Conservation (phyloP, 2,329 filamentous ascomycete species). For the Nigrospora oryzae region DNA sequence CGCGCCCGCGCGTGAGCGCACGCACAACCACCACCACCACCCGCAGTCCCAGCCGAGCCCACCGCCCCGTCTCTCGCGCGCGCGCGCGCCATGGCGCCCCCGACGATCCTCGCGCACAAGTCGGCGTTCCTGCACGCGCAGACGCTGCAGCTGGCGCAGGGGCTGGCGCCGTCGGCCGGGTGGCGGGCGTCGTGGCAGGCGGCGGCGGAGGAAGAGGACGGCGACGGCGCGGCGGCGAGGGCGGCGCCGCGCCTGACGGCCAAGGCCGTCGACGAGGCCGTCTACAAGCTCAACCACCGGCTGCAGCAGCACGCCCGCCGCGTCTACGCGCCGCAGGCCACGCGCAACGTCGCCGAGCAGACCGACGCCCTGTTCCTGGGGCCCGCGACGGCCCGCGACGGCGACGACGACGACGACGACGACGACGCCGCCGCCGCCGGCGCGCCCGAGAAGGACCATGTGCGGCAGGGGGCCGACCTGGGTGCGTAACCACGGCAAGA, state of each 20-base stretch:
- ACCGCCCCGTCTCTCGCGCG: too few species aligned
- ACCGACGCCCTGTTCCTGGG: conserved; percentile 57
- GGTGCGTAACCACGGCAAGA: neutral
- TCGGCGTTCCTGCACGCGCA: conserved; percentile 55
- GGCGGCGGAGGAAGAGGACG: conserved; percentile 24
- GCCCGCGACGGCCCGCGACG: conserved; percentile 26
- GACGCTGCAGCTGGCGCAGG: conserved; percentile 53
- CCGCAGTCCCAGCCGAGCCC: too few species aligned
- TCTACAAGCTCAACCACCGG: conserved; percentile 50
- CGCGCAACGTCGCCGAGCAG: conserved; percentile 64
- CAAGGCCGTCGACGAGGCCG: conserved; percentile 45
- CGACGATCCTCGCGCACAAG: conserved; percentile 55
- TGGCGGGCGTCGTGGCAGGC: conserved; percentile 41
- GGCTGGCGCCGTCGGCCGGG: conserved; percentile 44
- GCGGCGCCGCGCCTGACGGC: conserved; percentile 29
- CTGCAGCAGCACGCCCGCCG: conserved; percentile 57
- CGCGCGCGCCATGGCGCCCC: conserved; percentile 23
- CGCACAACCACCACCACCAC: conserved; percentile 14
- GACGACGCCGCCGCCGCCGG: conserved; percentile 20
- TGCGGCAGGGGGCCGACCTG: conserved; percentile 4
- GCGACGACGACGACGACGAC: conserved; percentile 28
- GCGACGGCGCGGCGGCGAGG: conserved; percentile 1
- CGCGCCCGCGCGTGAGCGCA: too few species aligned
- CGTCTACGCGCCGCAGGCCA: conserved; percentile 61
- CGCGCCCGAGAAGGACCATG: conserved; percentile 29